Conservation (phyloP, 192 early-diverging fungal species). For the Coemansia aciculifera region DNA sequence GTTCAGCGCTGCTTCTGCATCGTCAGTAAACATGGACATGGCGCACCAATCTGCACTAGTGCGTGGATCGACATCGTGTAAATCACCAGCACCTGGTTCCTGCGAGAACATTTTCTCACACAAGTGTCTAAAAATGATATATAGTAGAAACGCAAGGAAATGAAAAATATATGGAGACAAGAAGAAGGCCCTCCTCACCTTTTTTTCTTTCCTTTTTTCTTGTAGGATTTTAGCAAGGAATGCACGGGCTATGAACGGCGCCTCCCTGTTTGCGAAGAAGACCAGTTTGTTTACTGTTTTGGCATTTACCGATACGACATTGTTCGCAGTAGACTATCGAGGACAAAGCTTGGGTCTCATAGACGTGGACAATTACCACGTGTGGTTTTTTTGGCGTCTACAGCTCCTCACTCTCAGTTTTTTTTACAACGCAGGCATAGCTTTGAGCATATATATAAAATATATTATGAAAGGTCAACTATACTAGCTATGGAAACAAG, state of each 20-base stretch:
- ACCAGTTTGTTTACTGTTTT: background rate
- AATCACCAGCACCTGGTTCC: background rate
- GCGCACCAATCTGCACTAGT: background rate
- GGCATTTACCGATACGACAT: background rate
- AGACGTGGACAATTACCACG: background rate
- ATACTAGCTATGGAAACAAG: background rate
- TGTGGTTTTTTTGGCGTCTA: background rate
- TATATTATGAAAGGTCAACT: background rate
- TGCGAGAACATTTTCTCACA: background rate
- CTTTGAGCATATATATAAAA: background rate
- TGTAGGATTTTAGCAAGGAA: background rate
- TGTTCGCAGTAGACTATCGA: background rate
- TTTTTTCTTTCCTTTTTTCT: background rate
- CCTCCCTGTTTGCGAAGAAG: background rate
- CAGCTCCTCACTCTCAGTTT: background rate
- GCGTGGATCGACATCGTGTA: slow-evolving; percentile 1
- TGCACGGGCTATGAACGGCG: background rate
- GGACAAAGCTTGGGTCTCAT: background rate
- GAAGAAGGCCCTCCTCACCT: background rate
- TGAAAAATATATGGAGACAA: slow-evolving; percentile 7
- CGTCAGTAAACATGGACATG: background rate
- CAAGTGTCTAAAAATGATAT: background rate
- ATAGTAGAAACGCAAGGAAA: background rate
- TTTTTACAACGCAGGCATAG: background rate
- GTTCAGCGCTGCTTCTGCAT: slow-evolving; percentile 1